Percentiles rank a stretch among this genome's conserved stretches.
Evolutionary conservation across 1,284 basidiomycete genomes (phyloP).

Genomic region (Ganoderma lingzhi): DNA sequence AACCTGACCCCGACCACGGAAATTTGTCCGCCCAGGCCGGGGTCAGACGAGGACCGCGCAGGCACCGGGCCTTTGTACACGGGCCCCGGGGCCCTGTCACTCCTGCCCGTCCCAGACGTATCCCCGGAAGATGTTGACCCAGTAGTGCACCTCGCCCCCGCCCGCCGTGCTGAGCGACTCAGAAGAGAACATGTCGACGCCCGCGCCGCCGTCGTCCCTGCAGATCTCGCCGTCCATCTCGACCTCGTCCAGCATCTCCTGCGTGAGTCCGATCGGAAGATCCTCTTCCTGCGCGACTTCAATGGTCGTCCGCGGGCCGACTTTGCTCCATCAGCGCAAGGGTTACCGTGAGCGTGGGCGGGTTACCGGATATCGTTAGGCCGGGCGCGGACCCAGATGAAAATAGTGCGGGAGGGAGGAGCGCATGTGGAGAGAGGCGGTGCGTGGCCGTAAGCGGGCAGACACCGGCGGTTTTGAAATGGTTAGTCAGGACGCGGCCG

Average conservation of each 20-base stretch:
- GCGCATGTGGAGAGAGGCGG: not conserved
- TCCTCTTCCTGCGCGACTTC: slow-evolving; percentile 75
- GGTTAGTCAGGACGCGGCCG: not conserved
- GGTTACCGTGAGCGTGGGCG: not conserved
- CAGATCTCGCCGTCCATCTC: slow-evolving; percentile 75
- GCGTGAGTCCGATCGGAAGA: slow-evolving; percentile 74
- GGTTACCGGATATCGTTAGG: not conserved
- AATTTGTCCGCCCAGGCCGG: not conserved
- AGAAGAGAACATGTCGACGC: slow-evolving; percentile 44
- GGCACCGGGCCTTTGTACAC: not conserved
- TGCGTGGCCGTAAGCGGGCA: not conserved
- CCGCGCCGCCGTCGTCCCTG: slow-evolving; percentile 70
- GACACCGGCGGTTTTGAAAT: not conserved
- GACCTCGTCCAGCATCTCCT: slow-evolving; percentile 78
- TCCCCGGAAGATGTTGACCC: slow-evolving; percentile 71
- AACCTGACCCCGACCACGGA: not conserved
- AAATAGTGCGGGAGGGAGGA: not conserved
- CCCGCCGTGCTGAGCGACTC: slow-evolving; percentile 46
- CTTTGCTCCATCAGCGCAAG: slow-evolving; percentile 13
- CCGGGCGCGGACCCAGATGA: not conserved
- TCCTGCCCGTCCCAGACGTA: slow-evolving; percentile 75
- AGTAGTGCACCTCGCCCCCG: slow-evolving; percentile 67
- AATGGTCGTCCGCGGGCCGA: slow-evolving; percentile 57
- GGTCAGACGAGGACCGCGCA: not conserved
- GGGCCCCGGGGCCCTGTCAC: not conserved